Conservation (phyloP, 1,139 yeast species). For the Debaryomycetaceae sp. region DNA sequence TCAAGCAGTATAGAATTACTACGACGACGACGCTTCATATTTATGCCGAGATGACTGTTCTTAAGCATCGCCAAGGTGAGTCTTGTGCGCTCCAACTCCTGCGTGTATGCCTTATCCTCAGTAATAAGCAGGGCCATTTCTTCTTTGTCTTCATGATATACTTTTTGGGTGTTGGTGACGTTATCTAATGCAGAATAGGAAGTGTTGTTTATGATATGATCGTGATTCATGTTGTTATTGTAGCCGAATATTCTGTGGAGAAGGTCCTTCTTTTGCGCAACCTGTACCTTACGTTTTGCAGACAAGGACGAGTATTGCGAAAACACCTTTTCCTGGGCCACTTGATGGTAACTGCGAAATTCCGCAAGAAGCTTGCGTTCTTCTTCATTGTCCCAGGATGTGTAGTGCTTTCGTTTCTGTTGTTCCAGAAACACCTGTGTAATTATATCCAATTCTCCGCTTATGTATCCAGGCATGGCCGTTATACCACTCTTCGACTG, state of each 20-base stretch:
- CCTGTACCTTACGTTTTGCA: conserved; percentile 40
- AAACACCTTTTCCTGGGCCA: conserved; percentile 32
- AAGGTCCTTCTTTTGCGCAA: conserved; percentile 40
- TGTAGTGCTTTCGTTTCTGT: conserved; percentile 6
- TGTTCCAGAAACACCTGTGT: conserved; percentile 7
- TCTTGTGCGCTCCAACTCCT: conserved; percentile 25
- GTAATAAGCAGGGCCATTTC: conserved; percentile 33
- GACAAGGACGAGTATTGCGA: conserved; percentile 33
- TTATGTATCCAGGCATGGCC: conserved; percentile 42
- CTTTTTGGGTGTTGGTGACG: conserved; percentile 34
- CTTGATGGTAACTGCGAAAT: conserved; percentile 29
- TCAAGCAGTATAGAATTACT: conserved; percentile 6
- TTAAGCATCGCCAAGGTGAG: conserved; percentile 6
- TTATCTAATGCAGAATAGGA: conserved; percentile 39
- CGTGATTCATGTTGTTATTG: conserved; percentile 36
- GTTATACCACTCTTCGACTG: conserved; percentile 16
- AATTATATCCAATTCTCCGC: conserved; percentile 30
- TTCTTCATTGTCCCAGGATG: conserved; percentile 17
- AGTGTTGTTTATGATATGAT: conserved; percentile 42
- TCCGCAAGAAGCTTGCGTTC: conserved; percentile 31
- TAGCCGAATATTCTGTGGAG: conserved; percentile 39
- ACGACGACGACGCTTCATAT: conserved; percentile 8
- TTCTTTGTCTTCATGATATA: conserved; percentile 42
- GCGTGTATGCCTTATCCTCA: conserved; percentile 32
- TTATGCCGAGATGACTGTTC: conserved; percentile 6